A percentile compares a stretch with the other conserved stretches of the same genome.
Evolutionary conservation across 2,329 filamentous ascomycete species (phyloP).

Genomic region (Ceratocystis lukuohia): DNA sequence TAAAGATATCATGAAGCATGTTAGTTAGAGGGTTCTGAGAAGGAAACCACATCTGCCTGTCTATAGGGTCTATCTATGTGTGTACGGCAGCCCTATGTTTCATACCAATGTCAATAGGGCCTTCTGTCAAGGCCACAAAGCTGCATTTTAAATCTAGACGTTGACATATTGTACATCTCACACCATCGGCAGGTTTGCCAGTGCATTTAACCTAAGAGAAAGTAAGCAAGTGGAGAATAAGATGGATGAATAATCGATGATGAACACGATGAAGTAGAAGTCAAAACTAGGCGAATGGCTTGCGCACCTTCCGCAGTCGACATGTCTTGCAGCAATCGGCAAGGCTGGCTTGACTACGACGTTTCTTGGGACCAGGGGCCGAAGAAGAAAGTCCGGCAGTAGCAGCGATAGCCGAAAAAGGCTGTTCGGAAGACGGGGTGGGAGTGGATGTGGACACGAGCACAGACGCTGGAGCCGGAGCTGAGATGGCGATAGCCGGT

Average conservation of each 20-base stretch:
- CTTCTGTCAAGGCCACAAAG: conserved; percentile 23
- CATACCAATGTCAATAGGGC: conserved; percentile 18
- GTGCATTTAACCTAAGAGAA: conserved; percentile 31
- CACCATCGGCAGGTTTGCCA: conserved; percentile 27
- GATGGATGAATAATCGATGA: conserved; percentile 11
- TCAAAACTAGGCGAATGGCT: background rate
- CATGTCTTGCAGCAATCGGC: conserved; percentile 30
- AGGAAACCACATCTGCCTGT: background rate
- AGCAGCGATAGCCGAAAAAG: too few relatives aligned
- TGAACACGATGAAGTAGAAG: background rate
- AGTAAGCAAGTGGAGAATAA: background rate
- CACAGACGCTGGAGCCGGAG: background rate
- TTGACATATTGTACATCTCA: conserved; percentile 29
- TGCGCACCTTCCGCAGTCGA: conserved; percentile 28
- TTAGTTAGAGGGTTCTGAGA: conserved; percentile 7
- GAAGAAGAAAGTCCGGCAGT: conserved; percentile 10
- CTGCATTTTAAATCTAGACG: conserved; percentile 29
- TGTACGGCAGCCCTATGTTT: background rate
- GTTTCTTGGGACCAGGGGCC: conserved; percentile 25
- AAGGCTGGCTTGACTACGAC: conserved; percentile 24
- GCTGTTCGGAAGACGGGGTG: conserved; percentile 13
- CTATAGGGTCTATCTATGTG: background rate
- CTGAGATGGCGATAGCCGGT: conserved; percentile 5
- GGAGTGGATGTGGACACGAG: background rate
- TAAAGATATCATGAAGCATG: background rate